These are phyloP conservation scores for Rhododendron molle DNA, from an alignment of 148 eudicot species.

Conservation along the genomic window DNA sequence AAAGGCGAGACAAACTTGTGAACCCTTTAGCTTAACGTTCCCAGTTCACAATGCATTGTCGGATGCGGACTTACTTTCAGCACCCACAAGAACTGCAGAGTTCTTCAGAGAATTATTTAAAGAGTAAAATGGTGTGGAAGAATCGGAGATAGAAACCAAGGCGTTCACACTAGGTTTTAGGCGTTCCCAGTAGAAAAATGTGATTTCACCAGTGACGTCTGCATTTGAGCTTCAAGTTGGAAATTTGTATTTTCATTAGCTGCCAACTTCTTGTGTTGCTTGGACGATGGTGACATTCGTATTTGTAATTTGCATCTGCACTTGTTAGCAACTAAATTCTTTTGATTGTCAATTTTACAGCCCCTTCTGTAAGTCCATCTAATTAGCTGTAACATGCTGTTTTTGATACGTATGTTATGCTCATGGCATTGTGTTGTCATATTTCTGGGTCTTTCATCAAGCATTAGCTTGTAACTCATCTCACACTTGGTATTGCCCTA, in stretches of 20 bases:
- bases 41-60: background rate
- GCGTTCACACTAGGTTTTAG: background rate
- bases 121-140: background rate
- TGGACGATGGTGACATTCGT: background rate
- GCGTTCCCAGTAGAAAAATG: background rate
- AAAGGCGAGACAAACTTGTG: background rate
- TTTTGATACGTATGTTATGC: background rate
- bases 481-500: conserved; percentile 86
- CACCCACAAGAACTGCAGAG: background rate
- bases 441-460: conserved; percentile 78
- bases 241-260: background rate
- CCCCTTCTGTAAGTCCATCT: background rate
- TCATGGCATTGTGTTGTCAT: conserved; percentile 8
- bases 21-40: background rate
- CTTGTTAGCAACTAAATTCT: background rate
- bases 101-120: background rate
- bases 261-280: background rate
- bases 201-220: background rate
- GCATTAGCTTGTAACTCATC: conserved; percentile 86
- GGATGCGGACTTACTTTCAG: background rate
- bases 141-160: background rate
- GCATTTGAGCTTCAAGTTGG: background rate
- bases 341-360: background rate
- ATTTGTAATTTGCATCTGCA: background rate
- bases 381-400: background rate